Percentiles rank a stretch among this genome's conserved stretches.
phyloP scores from a whole-genome alignment of 495 filamentous ascomycete genomes.

The Aspergillus sparsus region DNA sequence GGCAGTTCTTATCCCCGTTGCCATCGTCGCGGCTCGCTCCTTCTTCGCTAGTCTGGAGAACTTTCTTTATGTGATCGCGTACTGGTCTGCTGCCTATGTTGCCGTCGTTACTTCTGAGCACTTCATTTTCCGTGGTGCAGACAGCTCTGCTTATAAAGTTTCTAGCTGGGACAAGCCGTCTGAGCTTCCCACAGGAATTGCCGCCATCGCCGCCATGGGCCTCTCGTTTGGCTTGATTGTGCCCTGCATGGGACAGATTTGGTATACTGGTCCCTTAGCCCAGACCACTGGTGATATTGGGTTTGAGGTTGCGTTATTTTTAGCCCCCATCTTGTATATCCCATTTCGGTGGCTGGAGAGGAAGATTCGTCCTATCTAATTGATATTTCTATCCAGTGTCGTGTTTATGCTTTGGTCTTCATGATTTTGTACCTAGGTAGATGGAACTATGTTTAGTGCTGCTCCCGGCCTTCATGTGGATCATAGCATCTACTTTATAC shows the following conservation, averaged over 20 bases:
- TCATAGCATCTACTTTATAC: too few relatives aligned
- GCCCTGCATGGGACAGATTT: conserved; percentile 56
- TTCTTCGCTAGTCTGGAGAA: conserved; percentile 56
- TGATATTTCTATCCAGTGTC: too few relatives aligned
- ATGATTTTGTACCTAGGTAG: too few relatives aligned
- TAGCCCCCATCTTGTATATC: conserved; percentile 48
- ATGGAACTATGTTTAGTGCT: too few relatives aligned
- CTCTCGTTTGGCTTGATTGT: conserved; percentile 44
- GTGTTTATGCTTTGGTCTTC: too few relatives aligned
- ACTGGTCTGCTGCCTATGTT: conserved; percentile 57
- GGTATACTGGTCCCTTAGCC: conserved; percentile 57
- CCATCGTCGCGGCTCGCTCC: conserved; percentile 48
- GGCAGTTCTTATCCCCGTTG: conserved; percentile 52
- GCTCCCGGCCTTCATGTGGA: too few relatives aligned
- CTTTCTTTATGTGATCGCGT: conserved; percentile 56
- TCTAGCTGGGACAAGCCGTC: too few relatives aligned
- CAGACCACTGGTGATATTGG: conserved; percentile 58
- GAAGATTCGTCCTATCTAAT: background rate
- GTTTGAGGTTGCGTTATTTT: conserved; percentile 56
- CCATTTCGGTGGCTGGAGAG: conserved; percentile 14
- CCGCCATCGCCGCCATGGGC: conserved; percentile 42
- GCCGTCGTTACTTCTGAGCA: conserved; percentile 52
- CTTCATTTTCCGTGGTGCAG: conserved; percentile 39
- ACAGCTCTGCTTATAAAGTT: too few relatives aligned
- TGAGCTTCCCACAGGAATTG: conserved; percentile 47